Evolutionary conservation across 1,284 basidiomycete species (phyloP).

Genomic region (Pseudozyma pruni): DNA sequence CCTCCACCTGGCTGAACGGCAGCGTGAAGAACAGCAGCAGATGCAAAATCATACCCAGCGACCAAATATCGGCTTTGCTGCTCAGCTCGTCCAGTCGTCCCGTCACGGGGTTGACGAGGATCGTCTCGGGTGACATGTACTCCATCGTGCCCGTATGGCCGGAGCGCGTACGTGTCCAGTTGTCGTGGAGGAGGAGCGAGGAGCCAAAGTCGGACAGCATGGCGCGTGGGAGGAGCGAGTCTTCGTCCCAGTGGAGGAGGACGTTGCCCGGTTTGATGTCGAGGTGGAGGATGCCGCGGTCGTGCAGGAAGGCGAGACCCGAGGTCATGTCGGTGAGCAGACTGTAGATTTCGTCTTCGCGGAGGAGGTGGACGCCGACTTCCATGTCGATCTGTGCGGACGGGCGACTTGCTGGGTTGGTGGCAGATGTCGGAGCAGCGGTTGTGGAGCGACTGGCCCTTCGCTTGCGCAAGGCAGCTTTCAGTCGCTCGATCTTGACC

Average conservation of each 20-base stretch:
- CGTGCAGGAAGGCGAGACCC: slow-evolving; percentile 62
- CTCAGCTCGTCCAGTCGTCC: slow-evolving; percentile 79
- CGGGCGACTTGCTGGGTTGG: too few species aligned
- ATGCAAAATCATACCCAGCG: slow-evolving; percentile 85
- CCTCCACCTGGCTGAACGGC: slow-evolving; percentile 70
- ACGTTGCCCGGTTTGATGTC: slow-evolving; percentile 94
- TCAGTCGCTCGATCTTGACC: slow-evolving; percentile 39
- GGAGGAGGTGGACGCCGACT: slow-evolving; percentile 56
- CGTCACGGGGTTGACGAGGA: slow-evolving; percentile 69
- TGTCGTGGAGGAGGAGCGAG: slow-evolving; percentile 70
- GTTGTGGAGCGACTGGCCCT: slow-evolving; percentile 15
- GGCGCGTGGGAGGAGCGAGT: slow-evolving; percentile 78
- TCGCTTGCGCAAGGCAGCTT: slow-evolving; percentile 47
- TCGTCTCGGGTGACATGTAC: slow-evolving; percentile 79
- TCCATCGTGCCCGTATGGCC: slow-evolving; percentile 93
- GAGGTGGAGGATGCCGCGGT: slow-evolving; percentile 77
- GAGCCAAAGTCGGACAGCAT: slow-evolving; percentile 95
- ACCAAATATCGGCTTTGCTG: slow-evolving; percentile 77
- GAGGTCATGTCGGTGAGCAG: slow-evolving; percentile 58
- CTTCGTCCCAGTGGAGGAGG: slow-evolving; percentile 89
- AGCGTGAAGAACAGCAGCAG: slow-evolving; percentile 85
- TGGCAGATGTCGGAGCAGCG: neutral
- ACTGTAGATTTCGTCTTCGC: slow-evolving; percentile 60
- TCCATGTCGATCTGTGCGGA: slow-evolving; percentile 1
- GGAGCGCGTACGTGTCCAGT: slow-evolving; percentile 69